Conservation (phyloP, 2,329 filamentous ascomycete genomes). For the Trichoderma koningiopsis region DNA sequence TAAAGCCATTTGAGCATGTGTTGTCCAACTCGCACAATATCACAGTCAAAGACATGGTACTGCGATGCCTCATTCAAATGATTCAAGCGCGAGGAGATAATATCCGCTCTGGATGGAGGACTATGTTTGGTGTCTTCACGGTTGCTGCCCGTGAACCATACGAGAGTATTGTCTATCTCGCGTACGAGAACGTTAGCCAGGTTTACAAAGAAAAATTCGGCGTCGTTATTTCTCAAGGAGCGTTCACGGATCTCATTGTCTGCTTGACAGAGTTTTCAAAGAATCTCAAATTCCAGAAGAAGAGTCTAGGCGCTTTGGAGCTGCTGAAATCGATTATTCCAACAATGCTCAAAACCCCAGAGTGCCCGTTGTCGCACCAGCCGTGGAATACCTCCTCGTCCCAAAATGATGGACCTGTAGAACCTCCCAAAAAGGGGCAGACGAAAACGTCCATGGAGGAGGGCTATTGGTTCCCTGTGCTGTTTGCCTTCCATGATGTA, state of each 20-base stretch:
- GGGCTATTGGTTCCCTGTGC: constrained; percentile 96
- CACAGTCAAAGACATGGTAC: constrained; percentile 94
- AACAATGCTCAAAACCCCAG: constrained; percentile 92
- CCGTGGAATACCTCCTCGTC: neutral
- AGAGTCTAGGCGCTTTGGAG: constrained; percentile 94
- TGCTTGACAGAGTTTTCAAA: constrained; percentile 98
- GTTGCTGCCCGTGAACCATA: constrained; percentile 91
- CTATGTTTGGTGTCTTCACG: constrained; percentile 99
- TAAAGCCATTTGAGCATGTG: constrained; percentile 98
- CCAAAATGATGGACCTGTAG: constrained; percentile 27
- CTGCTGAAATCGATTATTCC: constrained; percentile 90
- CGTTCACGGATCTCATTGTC: constrained; percentile 94
- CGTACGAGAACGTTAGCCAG: constrained; percentile 94
- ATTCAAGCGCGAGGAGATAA: constrained; percentile 96
- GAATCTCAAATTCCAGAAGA: constrained; percentile 98
- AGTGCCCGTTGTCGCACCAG: constrained; percentile 79
- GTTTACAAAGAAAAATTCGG: constrained; percentile 96
- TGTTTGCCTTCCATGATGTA: constrained; percentile 98
- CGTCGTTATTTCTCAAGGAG: constrained; percentile 92
- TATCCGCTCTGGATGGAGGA: constrained; percentile 96
- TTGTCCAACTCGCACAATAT: constrained; percentile 90
- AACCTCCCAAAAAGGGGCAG: constrained; percentile 57
- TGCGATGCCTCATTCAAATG: constrained; percentile 97
- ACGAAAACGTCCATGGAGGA: constrained; percentile 89
- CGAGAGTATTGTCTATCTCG: constrained; percentile 93